Conservation (phyloP, 2,329 filamentous ascomycete genomes). For the Scleromitrula shiraiana region DNA sequence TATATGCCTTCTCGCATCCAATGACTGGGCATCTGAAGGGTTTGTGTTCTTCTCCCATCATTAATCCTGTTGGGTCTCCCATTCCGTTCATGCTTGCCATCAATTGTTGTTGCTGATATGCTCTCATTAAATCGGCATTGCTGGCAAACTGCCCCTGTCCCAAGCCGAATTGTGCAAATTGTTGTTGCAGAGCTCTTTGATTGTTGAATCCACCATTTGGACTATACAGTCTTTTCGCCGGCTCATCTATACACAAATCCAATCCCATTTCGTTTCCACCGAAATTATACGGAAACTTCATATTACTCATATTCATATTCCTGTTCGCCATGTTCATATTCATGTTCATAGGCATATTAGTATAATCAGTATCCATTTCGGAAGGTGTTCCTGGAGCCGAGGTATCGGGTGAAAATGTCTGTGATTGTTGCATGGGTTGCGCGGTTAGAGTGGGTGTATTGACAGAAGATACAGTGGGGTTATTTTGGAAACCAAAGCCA, state of each 20-base stretch:
- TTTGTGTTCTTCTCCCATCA: constrained; percentile 83
- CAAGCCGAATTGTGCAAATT: constrained; percentile 64
- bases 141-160: constrained; percentile 57
- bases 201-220: constrained; percentile 65
- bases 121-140: constrained; percentile 57
- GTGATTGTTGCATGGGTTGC: constrained; percentile 51
- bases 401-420: constrained; percentile 43
- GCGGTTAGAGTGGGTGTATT: constrained; percentile 89
- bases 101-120: constrained; percentile 51
- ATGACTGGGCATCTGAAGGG: constrained; percentile 97
- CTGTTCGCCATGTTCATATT: constrained; percentile 51
- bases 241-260: constrained; percentile 75
- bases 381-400: constrained; percentile 62
- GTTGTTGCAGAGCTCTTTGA: constrained; percentile 57
- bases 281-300: constrained; percentile 29
- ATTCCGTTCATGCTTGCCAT: constrained; percentile 35
- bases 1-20: constrained; percentile 98
- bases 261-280: constrained; percentile 42
- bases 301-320: constrained; percentile 43
- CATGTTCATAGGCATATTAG: constrained; percentile 48
- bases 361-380: constrained; percentile 68
- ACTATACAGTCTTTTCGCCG: constrained; percentile 87
- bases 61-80: constrained; percentile 31
- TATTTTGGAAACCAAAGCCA: constrained; percentile 76
- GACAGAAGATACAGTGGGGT: constrained; percentile 93